Conservation (phyloP, 352 stramenopile genomes). For the Poterioochromonas sp. region DNA sequence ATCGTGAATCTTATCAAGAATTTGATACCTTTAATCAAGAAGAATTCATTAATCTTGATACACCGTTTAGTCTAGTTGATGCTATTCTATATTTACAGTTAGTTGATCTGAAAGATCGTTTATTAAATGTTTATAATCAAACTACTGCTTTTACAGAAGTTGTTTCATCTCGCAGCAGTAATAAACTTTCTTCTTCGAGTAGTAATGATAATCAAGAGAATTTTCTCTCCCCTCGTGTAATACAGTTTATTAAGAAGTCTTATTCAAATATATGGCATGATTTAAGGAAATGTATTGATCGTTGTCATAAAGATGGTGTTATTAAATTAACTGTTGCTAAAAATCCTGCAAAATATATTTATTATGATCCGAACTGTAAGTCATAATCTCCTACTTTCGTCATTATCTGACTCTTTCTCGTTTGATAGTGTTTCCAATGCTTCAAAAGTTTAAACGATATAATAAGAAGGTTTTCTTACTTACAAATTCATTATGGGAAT, state of each 20-base stretch:
- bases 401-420: too few species aligned
- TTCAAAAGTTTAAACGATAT: slow-evolving; percentile 48
- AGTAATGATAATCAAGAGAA: too few species aligned
- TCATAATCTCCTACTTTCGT: not conserved
- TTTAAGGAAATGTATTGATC: slow-evolving; percentile 61
- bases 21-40: slow-evolving; percentile 42
- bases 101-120: slow-evolving; percentile 60
- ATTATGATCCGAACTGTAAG: slow-evolving; percentile 52
- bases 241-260: slow-evolving; percentile 46
- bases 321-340: slow-evolving; percentile 66
- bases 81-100: slow-evolving; percentile 60
- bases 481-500: slow-evolving; percentile 70
- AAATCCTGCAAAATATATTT: slow-evolving; percentile 60
- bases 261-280: slow-evolving; percentile 64
- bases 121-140: too few species aligned
- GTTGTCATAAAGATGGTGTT: slow-evolving; percentile 68
- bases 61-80: slow-evolving; percentile 67
- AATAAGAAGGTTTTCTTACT: slow-evolving; percentile 65
- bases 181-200: too few species aligned
- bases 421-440: slow-evolving; percentile 48
- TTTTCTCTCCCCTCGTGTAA: not conserved
- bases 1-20: slow-evolving; percentile 34
- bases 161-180: too few species aligned
- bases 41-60: slow-evolving; percentile 57
- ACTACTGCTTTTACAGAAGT: slow-evolving; percentile 27